Evolutionary conservation across 2,329 filamentous ascomycete species (phyloP).

Genomic region (Aspergillus brunneoviolaceus): DNA sequence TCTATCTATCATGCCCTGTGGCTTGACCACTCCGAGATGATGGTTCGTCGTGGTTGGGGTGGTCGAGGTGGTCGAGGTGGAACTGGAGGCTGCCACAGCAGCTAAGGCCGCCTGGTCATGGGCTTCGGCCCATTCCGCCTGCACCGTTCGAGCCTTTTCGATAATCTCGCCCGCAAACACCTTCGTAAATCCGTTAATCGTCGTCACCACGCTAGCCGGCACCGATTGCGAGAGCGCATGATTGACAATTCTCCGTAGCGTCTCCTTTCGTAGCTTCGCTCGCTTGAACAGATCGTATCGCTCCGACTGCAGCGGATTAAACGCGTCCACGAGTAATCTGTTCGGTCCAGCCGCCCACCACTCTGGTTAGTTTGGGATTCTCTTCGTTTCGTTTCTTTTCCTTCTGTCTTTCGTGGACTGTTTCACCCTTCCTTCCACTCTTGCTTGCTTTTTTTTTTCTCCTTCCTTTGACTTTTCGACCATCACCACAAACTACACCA

Average conservation of each 20-base stretch:
- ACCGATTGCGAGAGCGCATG: constrained; percentile 67
- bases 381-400: too few species aligned
- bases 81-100: constrained; percentile 51
- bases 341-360: neutral
- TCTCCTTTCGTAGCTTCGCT: constrained; percentile 51
- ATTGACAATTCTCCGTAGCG: constrained; percentile 60
- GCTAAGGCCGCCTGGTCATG: constrained; percentile 54
- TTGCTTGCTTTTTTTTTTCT: neutral
- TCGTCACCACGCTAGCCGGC: constrained; percentile 62
- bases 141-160: constrained; percentile 64
- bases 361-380: too few species aligned
- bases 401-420: neutral
- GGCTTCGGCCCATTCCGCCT: constrained; percentile 52
- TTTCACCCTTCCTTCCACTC: neutral
- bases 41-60: neutral
- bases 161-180: constrained; percentile 66
- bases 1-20: neutral
- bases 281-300: constrained; percentile 53
- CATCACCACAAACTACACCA: constrained; percentile 9
- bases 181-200: constrained; percentile 65
- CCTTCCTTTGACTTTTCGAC: neutral
- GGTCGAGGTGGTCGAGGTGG: constrained; percentile 40
- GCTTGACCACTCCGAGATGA: constrained; percentile 13
- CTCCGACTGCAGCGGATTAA: constrained; percentile 48
- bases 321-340: constrained; percentile 48